Evolutionary conservation across 352 stramenopile genomes (phyloP).

Genomic region (Globisporangium iwayamae): DNA sequence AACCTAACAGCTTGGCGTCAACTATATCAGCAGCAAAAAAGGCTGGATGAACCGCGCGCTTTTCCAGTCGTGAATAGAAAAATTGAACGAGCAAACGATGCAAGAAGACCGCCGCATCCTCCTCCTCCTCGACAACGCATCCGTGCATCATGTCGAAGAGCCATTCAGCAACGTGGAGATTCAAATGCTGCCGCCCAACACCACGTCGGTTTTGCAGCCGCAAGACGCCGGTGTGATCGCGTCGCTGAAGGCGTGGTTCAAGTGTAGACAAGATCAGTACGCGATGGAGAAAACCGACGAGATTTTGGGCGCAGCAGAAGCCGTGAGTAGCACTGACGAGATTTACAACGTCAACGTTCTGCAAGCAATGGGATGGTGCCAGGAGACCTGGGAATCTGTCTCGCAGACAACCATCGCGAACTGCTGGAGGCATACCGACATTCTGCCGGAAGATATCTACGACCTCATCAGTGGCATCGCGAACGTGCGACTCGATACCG

Average conservation of each 20-base stretch:
- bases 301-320: neutral
- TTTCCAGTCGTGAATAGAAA: slow-evolving; percentile 5
- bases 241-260: slow-evolving; percentile 3
- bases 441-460: too few species aligned
- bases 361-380: slow-evolving; percentile 1
- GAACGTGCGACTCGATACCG: too few species aligned
- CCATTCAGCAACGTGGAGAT: slow-evolving; percentile 9
- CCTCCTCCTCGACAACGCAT: slow-evolving; percentile 5
- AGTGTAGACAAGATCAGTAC: neutral
- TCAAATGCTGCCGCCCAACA: slow-evolving; percentile 2
- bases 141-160: neutral
- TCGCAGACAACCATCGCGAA: too few species aligned
- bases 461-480: too few species aligned
- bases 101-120: neutral
- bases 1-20: slow-evolving; percentile 4
- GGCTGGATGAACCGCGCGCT: slow-evolving; percentile 14
- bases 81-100: slow-evolving; percentile 10
- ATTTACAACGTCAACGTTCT: slow-evolving; percentile 1
- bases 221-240: slow-evolving; percentile 1
- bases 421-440: too few species aligned
- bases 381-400: slow-evolving; percentile 1
- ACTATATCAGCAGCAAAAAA: slow-evolving; percentile 10
- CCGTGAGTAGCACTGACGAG: neutral
- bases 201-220: neutral
- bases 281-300: neutral